These are phyloP conservation scores for Annona squamosa DNA, from an alignment of 164 flowering plant genomes.

Conservation along the genomic window DNA sequence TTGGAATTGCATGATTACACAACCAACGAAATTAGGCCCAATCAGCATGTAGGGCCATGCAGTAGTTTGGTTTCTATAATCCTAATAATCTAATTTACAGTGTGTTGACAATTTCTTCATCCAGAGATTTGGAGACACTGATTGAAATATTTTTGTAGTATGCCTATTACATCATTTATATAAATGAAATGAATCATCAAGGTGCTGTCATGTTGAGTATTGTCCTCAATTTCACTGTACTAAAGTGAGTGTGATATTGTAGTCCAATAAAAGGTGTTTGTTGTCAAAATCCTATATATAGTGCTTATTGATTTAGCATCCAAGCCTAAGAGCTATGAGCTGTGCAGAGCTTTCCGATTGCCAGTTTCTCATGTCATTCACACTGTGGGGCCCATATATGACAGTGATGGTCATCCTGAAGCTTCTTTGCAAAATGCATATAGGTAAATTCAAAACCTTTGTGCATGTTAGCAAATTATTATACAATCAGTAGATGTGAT, in stretches of 20 bases:
- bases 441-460: slow-evolving; percentile 29
- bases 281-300: not conserved
- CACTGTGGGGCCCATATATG: slow-evolving; percentile 92
- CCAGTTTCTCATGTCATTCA: slow-evolving; percentile 86
- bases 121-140: not conserved
- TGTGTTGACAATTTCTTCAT: not conserved
- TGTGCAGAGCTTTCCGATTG: slow-evolving; percentile 71
- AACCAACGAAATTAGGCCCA: no score
- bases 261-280: no score
- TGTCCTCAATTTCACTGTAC: no score
- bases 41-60: no score
- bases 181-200: no score
- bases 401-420: slow-evolving; percentile 46
- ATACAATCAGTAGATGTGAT: not conserved
- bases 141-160: no score
- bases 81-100: no score
- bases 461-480: not conserved
- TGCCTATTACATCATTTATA: no score
- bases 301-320: slow-evolving; percentile 1
- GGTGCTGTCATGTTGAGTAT: no score
- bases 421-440: slow-evolving; percentile 63
- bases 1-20: no score
- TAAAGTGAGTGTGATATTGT: no score
- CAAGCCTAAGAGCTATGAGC: not conserved
- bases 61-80: no score